Conservation (phyloP, 345 rosid species). For the Bretschneidera sinensis region DNA sequence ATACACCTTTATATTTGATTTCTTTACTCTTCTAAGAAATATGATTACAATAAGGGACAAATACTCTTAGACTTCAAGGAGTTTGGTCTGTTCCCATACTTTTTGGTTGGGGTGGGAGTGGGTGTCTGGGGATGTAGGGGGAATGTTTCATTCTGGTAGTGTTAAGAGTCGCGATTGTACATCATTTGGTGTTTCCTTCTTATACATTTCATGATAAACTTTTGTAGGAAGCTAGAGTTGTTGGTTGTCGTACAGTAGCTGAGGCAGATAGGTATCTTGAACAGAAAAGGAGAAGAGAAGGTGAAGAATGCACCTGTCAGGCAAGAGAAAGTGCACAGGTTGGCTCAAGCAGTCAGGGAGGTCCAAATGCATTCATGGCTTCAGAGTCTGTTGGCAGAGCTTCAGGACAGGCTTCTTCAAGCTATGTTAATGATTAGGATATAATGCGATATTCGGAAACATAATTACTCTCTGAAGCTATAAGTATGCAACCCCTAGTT, state of each 20-base stretch:
- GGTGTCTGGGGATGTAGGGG: too few species aligned
- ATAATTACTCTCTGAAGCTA: slow-evolving; percentile 76
- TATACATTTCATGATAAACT: slow-evolving; percentile 9
- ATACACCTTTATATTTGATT: background rate
- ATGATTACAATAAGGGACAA: too few species aligned
- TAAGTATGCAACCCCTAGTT: slow-evolving; percentile 28
- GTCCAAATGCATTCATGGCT: slow-evolving; percentile 35
- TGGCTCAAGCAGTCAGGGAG: slow-evolving; percentile 45
- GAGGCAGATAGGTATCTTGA: slow-evolving; percentile 77
- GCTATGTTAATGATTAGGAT: slow-evolving; percentile 54
- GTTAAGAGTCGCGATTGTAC: too few species aligned
- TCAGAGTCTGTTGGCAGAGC: slow-evolving; percentile 38
- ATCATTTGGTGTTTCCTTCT: slow-evolving; percentile 9
- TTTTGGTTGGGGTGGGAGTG: too few species aligned
- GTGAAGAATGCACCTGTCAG: slow-evolving; percentile 64
- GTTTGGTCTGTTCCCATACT: too few species aligned
- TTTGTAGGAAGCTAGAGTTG: slow-evolving; percentile 83
- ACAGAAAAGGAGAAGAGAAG: slow-evolving; percentile 64
- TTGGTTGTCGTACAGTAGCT: slow-evolving; percentile 79
- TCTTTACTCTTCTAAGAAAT: too few species aligned
- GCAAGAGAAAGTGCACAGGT: slow-evolving; percentile 58
- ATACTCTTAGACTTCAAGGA: too few species aligned
- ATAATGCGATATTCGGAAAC: slow-evolving; percentile 52
- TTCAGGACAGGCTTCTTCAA: slow-evolving; percentile 54
- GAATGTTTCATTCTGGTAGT: too few species aligned